Evolutionary conservation across 805 yeast species (phyloP).

Genomic region (Candida montana): DNA sequence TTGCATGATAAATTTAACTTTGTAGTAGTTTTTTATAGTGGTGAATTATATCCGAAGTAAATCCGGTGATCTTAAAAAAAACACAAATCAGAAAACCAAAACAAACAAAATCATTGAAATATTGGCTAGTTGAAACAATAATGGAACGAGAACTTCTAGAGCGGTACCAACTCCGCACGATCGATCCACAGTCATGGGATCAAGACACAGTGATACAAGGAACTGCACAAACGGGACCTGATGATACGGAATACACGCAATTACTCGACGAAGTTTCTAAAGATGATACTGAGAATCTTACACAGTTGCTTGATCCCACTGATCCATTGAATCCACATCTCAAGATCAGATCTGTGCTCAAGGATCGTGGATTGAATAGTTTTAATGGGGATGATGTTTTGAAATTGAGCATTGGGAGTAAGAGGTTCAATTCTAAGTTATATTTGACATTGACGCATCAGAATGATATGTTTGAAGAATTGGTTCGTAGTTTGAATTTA

Average conservation of each 20-base stretch:
- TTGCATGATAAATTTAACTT: not conserved
- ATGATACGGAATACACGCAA: constrained; percentile 5
- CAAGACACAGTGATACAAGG: constrained; percentile 25
- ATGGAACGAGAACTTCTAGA: constrained; percentile 27
- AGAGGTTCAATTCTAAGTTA: constrained; percentile 51
- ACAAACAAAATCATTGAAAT: too few relatives aligned
- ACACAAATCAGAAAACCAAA: not conserved
- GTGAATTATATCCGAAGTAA: too few relatives aligned
- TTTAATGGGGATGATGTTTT: constrained; percentile 34
- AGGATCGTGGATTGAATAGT: constrained; percentile 33
- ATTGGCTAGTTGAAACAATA: too few relatives aligned
- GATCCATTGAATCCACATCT: constrained; percentile 58
- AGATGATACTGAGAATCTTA: constrained; percentile 19
- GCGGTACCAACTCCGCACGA: constrained; percentile 40
- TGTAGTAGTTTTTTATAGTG: too few relatives aligned
- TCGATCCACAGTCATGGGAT: constrained; percentile 37
- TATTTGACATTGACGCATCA: constrained; percentile 53
- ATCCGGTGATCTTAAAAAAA: too few relatives aligned
- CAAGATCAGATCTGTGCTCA: constrained; percentile 38
- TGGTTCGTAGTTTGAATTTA: constrained; percentile 41
- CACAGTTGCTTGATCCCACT: constrained; percentile 28
- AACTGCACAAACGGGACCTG: constrained; percentile 15
- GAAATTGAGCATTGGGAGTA: constrained; percentile 49
- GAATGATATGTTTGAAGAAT: constrained; percentile 46
- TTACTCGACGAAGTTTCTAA: constrained; percentile 19